Percentiles rank a stretch among this genome's conserved stretches.
Conservation (phyloP, 345 rosid species). For the Eucalyptus polyanthemos region DNA sequence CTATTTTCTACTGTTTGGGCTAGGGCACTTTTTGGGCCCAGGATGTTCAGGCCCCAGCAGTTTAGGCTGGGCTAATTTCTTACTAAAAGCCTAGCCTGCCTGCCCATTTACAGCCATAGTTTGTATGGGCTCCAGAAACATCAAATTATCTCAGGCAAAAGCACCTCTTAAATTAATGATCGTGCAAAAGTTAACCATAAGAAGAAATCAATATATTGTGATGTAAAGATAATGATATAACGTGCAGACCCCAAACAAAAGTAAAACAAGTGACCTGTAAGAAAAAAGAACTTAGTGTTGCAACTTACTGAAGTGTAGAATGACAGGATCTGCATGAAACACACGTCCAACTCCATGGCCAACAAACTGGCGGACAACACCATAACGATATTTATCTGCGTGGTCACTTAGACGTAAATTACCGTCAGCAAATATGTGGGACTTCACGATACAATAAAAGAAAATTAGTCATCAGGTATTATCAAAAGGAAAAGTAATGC, state of each 20-base stretch:
- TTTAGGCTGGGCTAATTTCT: not conserved
- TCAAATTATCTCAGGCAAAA: not conserved
- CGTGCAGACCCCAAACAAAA: not conserved
- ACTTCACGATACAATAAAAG: not conserved
- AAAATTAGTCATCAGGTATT: not conserved
- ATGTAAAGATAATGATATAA: not conserved
- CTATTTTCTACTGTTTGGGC: not conserved
- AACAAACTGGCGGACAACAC: constrained; percentile 74
- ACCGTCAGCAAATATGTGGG: not conserved
- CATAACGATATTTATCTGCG: constrained; percentile 79
- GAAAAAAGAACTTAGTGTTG: not conserved
- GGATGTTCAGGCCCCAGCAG: not conserved
- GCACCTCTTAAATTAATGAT: not conserved
- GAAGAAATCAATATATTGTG: not conserved
- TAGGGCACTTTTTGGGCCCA: not conserved
- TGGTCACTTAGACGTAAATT: constrained; percentile 30
- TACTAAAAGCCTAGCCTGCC: not conserved
- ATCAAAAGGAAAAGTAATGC: not conserved
- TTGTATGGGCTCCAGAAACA: not conserved
- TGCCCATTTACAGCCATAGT: not conserved
- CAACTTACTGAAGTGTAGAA: constrained; percentile 59
- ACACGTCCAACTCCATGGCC: constrained; percentile 93
- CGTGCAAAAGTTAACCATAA: not conserved
- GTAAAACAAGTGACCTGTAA: not conserved
- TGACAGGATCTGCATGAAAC: constrained; percentile 83